Base-by-base conservation (phyloP, 2,329 filamentous ascomycete species). In the Paecilomyces dactylethromorphus region DNA sequence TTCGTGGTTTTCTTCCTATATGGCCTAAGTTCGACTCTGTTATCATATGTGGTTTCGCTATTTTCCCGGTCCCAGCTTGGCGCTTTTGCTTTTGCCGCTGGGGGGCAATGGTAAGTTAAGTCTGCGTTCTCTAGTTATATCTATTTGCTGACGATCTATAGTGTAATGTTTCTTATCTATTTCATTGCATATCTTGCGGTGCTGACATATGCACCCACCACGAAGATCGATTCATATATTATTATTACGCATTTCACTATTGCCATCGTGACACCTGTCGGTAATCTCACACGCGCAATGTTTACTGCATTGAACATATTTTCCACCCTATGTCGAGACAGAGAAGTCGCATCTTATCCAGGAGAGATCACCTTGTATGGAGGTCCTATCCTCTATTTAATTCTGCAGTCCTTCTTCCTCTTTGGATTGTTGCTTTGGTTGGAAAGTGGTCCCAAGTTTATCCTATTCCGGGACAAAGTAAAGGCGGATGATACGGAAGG, bases 281-380 rank as follows among this genome's bases (percentile, higher is more conserved):
- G 87, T 1, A 94, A 87, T 52, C 79, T 93, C 12, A 79, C 91
- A 21, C 82, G 91, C 59, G 82, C 90, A 0, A 74, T 97, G 33
- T 89, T 96, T 65, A 76, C 95, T 3, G 81, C 87, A 0, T 80
- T 96, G 55, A 97, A 97, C 69, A 79, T 92, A 2, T 96, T 97
- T 73, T 92, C 89, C 1, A 82, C 90, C 0, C 82, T 91, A 1
- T 97, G 92, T 70, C 69, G 75, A 39, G 81, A 84, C 32, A 86
- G 82, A 26, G 78, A 84, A 21, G 74, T 92, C 21, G 84, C 87
- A 1, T 77, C 80, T 0, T 87, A 90, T 63, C 90, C 92, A 0
- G 88, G 85, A 6, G 84, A 82, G 3, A 84, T 96, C 32, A 81
- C 82, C 0, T 83, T 88, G 29, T 97, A 92, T 66, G 92, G 92